These are phyloP conservation scores for Nasturtium officinale DNA, from an alignment of 345 rosid genomes.

Conservation along the genomic window DNA sequence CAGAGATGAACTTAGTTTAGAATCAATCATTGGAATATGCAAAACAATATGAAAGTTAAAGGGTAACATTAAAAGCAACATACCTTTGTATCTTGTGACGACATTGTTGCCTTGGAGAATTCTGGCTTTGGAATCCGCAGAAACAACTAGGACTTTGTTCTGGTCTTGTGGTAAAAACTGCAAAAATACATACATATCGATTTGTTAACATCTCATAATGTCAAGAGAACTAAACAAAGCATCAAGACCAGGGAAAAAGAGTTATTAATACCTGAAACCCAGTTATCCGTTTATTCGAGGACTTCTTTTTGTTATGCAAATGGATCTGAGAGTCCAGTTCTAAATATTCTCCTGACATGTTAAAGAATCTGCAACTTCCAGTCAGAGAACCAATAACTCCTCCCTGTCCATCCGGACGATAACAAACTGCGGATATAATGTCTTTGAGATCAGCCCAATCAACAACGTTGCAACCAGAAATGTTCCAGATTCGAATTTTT, in stretches of 20 bases:
- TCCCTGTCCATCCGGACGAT: constrained; percentile 80
- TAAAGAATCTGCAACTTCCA: constrained; percentile 65
- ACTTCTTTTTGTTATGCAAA: constrained; percentile 66
- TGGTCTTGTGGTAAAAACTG: constrained; percentile 79
- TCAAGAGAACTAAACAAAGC: constrained; percentile 14
- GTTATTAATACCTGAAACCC: constrained; percentile 64
- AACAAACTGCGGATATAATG: constrained; percentile 82
- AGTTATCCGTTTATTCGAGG: constrained; percentile 69
- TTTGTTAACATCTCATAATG: constrained; percentile 12
- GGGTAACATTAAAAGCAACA: constrained; percentile 2
- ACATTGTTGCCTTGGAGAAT: constrained; percentile 71
- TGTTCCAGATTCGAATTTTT: constrained; percentile 79
- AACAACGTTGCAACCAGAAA: constrained; percentile 64
- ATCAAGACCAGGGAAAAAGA: not conserved
- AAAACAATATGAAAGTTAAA: not conserved
- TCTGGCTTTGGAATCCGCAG: constrained; percentile 83
- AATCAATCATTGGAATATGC: not conserved
- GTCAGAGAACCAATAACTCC: constrained; percentile 57
- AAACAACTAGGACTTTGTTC: constrained; percentile 77
- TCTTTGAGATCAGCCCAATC: constrained; percentile 81
- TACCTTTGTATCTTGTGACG: constrained; percentile 72
- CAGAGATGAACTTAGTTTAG: constrained; percentile 18
- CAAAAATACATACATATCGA: not conserved
- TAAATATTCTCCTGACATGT: constrained; percentile 60
- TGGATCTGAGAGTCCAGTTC: constrained; percentile 71